Conservation (phyloP, 2,329 filamentous ascomycete species). For the Cladophialophora psammophila region DNA sequence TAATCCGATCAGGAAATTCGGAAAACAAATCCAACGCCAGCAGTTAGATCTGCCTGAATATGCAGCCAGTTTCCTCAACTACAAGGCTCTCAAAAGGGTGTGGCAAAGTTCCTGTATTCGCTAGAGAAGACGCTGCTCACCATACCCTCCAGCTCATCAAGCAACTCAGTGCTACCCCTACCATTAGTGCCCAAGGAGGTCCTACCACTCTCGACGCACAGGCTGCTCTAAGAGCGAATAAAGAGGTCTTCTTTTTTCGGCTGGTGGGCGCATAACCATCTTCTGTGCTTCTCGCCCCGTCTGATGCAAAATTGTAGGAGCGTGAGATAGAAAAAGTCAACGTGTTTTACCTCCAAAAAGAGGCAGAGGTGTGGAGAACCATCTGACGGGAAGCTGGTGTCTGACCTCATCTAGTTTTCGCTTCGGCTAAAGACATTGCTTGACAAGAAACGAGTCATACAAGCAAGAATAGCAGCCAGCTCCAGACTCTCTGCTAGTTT, state of each 20-base stretch:
- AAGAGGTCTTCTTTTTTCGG: conserved; percentile 98
- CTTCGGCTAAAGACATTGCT: conserved; percentile 88
- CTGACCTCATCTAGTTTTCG: conserved; percentile 71
- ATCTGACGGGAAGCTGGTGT: conserved; percentile 1
- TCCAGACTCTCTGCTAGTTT: conserved; percentile 93
- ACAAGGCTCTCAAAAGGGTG: conserved; percentile 99
- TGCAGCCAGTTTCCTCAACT: conserved; percentile 98
- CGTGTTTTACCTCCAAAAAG: conserved; percentile 95
- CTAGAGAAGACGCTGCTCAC: conserved; percentile 34
- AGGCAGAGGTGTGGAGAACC: conserved; percentile 77
- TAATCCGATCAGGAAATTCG: conserved; percentile 82
- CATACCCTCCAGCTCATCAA: conserved; percentile 82
- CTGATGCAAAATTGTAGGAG: conserved; percentile 66
- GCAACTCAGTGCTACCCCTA: conserved; percentile 90
- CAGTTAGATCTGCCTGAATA: conserved; percentile 99
- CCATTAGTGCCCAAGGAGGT: conserved; percentile 78
- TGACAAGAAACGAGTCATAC: conserved; percentile 92
- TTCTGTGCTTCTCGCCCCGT: background rate
- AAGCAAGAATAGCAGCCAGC: conserved; percentile 76
- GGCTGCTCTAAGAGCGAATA: conserved; percentile 86
- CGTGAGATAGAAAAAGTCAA: conserved; percentile 98
- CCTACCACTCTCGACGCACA: conserved; percentile 43
- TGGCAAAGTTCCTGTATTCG: conserved; percentile 37
- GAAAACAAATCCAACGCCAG: conserved; percentile 98
- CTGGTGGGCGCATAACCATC: conserved; percentile 64